phyloP scores from a whole-genome alignment of 495 filamentous ascomycete genomes.

The Niebla homalea region DNA sequence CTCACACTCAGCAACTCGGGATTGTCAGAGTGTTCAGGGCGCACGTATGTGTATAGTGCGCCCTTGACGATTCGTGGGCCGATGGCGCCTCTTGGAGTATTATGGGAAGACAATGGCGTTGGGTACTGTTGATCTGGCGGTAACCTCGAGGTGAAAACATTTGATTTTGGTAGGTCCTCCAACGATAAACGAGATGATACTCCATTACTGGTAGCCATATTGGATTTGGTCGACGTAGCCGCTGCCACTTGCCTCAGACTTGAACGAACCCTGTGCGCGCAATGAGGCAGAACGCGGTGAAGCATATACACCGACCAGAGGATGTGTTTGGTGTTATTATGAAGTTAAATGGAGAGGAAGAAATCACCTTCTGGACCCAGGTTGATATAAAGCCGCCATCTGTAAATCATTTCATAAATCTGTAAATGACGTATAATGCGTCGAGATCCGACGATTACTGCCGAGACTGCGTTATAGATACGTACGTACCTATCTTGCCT shows the following conservation, averaged over 20 bases:
- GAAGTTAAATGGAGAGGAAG: background rate
- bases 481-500: too few relatives aligned
- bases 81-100: conserved; percentile 60
- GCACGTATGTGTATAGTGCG: conserved; percentile 82
- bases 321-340: background rate
- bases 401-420: too few relatives aligned
- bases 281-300: conserved; percentile 20
- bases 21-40: conserved; percentile 54
- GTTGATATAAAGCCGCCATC: background rate
- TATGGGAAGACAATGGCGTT: conserved; percentile 65
- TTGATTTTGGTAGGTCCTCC: conserved; percentile 68
- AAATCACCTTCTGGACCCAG: background rate
- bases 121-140: conserved; percentile 69
- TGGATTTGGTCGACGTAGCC: conserved; percentile 30
- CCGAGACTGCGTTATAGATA: too few relatives aligned
- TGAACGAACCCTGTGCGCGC: conserved; percentile 14
- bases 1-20: conserved; percentile 74
- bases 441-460: too few relatives aligned
- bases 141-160: conserved; percentile 66
- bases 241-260: conserved; percentile 40
- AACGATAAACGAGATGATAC: conserved; percentile 32
- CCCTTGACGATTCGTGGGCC: conserved; percentile 72
- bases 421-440: too few relatives aligned
- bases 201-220: conserved; percentile 15
- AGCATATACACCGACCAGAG: conserved; percentile 24